Evolutionary conservation across 2,329 filamentous ascomycete genomes (phyloP).

Genomic region (Diaporthe vaccinii): DNA sequence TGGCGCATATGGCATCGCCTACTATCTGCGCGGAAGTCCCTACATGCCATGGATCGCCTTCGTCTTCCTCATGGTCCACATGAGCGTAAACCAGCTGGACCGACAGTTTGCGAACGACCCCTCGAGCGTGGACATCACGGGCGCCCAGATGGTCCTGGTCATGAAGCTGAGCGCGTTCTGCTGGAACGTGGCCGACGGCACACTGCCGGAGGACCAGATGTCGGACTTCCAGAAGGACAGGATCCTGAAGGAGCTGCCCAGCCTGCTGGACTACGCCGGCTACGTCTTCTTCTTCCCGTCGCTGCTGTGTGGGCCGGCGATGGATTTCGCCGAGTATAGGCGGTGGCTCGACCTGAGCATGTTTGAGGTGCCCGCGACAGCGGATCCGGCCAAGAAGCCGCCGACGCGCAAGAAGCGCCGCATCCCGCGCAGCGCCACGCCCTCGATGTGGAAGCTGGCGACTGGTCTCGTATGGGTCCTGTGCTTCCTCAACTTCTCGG

Average conservation of each 20-base stretch:
- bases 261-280: slow-evolving; percentile 83
- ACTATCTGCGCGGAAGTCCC: slow-evolving; percentile 81
- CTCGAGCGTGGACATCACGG: slow-evolving; percentile 85
- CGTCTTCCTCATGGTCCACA: slow-evolving; percentile 93
- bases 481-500: slow-evolving; percentile 79
- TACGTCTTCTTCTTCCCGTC: slow-evolving; percentile 97
- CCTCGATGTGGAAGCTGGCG: slow-evolving; percentile 82
- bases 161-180: slow-evolving; percentile 98
- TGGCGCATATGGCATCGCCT: slow-evolving; percentile 86
- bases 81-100: slow-evolving; percentile 89
- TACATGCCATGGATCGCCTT: slow-evolving; percentile 99
- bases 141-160: slow-evolving; percentile 96
- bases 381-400: slow-evolving; percentile 88
- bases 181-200: slow-evolving; percentile 97
- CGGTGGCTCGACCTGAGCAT: slow-evolving; percentile 94
- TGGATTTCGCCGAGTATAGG: slow-evolving; percentile 94
- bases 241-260: slow-evolving; percentile 80
- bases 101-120: slow-evolving; percentile 80
- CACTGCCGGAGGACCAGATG: slow-evolving; percentile 82
- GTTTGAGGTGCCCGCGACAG: slow-evolving; percentile 86
- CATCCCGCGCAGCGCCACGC: slow-evolving; percentile 91
- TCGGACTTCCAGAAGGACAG: slow-evolving; percentile 89
- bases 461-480: slow-evolving; percentile 84
- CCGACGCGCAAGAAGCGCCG: slow-evolving; percentile 90
- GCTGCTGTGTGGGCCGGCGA: slow-evolving; percentile 89